Conservation (phyloP, 768 basidiomycete species). For the Lactarius vividus region DNA sequence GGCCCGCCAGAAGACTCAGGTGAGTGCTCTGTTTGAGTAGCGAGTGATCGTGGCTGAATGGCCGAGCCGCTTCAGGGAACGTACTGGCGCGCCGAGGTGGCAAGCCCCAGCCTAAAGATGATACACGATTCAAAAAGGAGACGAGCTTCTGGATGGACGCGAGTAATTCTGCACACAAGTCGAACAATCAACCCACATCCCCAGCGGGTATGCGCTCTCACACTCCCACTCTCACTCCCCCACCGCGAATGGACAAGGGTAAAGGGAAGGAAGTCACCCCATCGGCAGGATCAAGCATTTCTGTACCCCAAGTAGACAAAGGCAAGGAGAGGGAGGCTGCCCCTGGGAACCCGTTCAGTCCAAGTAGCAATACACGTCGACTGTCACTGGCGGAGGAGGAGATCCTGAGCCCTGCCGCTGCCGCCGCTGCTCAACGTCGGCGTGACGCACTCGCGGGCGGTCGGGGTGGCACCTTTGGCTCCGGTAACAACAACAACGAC, state of each 20-base stretch:
- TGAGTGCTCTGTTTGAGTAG: background rate
- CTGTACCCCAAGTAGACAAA: background rate
- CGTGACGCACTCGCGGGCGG: background rate
- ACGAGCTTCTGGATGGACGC: conserved; percentile 15
- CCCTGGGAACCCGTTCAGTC: background rate
- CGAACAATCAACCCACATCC: background rate
- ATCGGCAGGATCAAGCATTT: background rate
- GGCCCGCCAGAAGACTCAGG: background rate
- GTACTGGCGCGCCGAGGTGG: background rate
- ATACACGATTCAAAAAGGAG: background rate
- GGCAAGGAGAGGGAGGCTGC: conserved; percentile 8
- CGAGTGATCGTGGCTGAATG: background rate
- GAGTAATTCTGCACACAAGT: background rate
- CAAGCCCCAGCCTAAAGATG: background rate
- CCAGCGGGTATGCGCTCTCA: background rate
- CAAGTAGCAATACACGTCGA: background rate
- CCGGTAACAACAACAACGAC: conserved; percentile 2
- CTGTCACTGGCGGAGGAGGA: background rate
- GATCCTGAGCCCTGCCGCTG: conserved; percentile 16
- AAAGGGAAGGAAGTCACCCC: background rate
- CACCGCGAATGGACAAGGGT: background rate
- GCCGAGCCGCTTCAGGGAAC: background rate
- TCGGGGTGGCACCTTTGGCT: background rate
- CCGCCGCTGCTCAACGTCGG: conserved; percentile 6
- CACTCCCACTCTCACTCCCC: background rate